phyloP scores from a whole-genome alignment of 257 asterid species.

The Plantago major region DNA sequence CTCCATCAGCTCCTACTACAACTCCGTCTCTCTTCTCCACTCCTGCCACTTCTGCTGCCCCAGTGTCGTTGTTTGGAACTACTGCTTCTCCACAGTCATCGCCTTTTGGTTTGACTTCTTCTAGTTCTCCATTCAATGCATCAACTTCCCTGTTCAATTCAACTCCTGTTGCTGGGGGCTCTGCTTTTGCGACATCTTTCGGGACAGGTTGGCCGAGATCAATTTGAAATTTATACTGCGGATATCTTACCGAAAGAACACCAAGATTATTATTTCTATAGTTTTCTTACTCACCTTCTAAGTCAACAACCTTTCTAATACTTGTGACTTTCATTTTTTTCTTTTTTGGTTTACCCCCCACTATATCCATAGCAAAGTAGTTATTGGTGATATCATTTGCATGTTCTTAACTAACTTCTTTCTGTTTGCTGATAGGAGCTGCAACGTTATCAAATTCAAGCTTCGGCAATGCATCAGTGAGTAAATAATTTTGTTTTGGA shows the following conservation, averaged over 20 bases:
- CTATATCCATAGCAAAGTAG: neutral
- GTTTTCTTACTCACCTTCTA: neutral
- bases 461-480: conserved; percentile 73
- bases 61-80: conserved; percentile 51
- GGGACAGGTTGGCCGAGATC: conserved; percentile 54
- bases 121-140: conserved; percentile 44
- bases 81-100: conserved; percentile 67
- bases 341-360: neutral
- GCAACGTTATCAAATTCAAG: conserved; percentile 80
- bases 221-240: neutral
- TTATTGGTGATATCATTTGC: conserved; percentile 6
- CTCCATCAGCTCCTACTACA: conserved; percentile 59
- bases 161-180: conserved; percentile 63
- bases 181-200: conserved; percentile 61
- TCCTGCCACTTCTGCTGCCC: conserved; percentile 58
- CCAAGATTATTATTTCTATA: conserved; percentile 2
- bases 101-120: conserved; percentile 53
- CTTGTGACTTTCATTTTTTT: neutral
- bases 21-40: conserved; percentile 65
- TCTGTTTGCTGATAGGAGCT: conserved; percentile 52
- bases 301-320: neutral
- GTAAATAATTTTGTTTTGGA: conserved; percentile 25
- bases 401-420: conserved; percentile 9
- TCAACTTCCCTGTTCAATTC: conserved; percentile 57
- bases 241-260: conserved; percentile 2